These are phyloP conservation scores for Tetracladium maxilliforme DNA, from an alignment of 2,329 filamentous ascomycete genomes.

Conservation along the genomic window DNA sequence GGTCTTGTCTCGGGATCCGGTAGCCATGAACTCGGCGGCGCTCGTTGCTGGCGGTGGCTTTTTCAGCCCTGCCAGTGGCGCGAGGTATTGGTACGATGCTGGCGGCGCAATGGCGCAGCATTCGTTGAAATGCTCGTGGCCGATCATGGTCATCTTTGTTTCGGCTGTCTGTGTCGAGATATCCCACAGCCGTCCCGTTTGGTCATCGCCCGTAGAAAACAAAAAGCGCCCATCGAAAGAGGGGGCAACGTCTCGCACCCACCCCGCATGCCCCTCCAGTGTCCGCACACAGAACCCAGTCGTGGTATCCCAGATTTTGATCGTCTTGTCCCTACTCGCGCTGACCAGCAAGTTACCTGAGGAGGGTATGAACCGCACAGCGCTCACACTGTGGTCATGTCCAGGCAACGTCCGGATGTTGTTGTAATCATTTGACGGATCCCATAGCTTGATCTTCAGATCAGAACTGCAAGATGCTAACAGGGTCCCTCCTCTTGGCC, in stretches of 20 bases:
- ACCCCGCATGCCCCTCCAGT: slow-evolving; percentile 71
- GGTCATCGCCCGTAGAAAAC: slow-evolving; percentile 70
- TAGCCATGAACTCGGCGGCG: slow-evolving; percentile 78
- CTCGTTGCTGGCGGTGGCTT: slow-evolving; percentile 62
- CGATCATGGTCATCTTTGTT: slow-evolving; percentile 64
- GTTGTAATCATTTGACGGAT: slow-evolving; percentile 84
- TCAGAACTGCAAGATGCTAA: slow-evolving; percentile 61
- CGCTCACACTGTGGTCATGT: slow-evolving; percentile 84
- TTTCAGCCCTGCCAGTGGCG: slow-evolving; percentile 66
- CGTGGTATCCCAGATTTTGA: slow-evolving; percentile 84
- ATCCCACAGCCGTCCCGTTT: slow-evolving; percentile 75
- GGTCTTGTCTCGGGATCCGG: slow-evolving; percentile 77
- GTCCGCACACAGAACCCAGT: slow-evolving; percentile 89
- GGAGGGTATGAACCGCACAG: slow-evolving; percentile 76
- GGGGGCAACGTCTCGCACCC: slow-evolving; percentile 80
- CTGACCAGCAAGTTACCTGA: slow-evolving; percentile 77
- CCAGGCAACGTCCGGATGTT: slow-evolving; percentile 85
- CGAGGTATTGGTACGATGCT: slow-evolving; percentile 61
- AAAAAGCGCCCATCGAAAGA: slow-evolving; percentile 75
- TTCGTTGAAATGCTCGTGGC: slow-evolving; percentile 76
- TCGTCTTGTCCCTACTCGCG: slow-evolving; percentile 70
- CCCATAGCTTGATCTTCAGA: slow-evolving; percentile 89
- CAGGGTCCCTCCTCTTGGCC: slow-evolving; percentile 63
- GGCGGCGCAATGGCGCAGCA: slow-evolving; percentile 80
- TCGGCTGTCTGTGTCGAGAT: slow-evolving; percentile 54